Percentiles rank a stretch among this genome's conserved stretches.
Evolutionary conservation across 495 filamentous ascomycete genomes (phyloP).

Genomic region (Aspergillus diversus): DNA sequence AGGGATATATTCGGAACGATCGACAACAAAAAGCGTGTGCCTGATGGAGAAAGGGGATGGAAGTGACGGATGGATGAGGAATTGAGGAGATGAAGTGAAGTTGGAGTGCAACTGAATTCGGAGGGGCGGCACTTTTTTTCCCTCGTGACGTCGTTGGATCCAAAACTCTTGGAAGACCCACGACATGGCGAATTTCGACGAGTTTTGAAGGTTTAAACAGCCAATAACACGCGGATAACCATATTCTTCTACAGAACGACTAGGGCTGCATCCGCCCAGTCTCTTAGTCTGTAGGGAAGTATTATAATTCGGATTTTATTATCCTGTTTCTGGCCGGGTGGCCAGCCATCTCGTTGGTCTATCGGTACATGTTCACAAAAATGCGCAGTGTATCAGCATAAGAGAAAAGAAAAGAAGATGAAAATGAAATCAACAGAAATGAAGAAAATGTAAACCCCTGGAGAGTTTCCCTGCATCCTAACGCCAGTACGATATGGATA

Average conservation of each 20-base stretch:
- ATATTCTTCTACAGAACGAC: too few species aligned
- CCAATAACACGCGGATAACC: too few species aligned
- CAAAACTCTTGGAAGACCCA: slow-evolving; percentile 15
- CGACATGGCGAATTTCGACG: slow-evolving; percentile 11
- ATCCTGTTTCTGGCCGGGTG: slow-evolving; percentile 16
- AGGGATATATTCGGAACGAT: slow-evolving; percentile 23
- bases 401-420: slow-evolving; percentile 27
- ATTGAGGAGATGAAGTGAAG: slow-evolving; percentile 1
- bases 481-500: slow-evolving; percentile 41
- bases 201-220: too few species aligned
- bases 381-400: slow-evolving; percentile 29
- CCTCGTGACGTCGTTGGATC: slow-evolving; percentile 51
- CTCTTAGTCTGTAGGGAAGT: slow-evolving; percentile 8
- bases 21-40: slow-evolving; percentile 24
- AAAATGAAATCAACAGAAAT: slow-evolving; percentile 21
- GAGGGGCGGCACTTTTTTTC: slow-evolving; percentile 15
- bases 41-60: neutral
- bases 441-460: slow-evolving; percentile 27
- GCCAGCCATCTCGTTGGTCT: slow-evolving; percentile 19
- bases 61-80: neutral
- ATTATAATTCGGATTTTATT: slow-evolving; percentile 15
- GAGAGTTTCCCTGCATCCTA: slow-evolving; percentile 31
- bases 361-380: slow-evolving; percentile 32
- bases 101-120: slow-evolving; percentile 3
- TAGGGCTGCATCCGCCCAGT: too few species aligned